Percentiles rank a stretch among this genome's conserved stretches.
Conservation (phyloP, 306 rosid species). For the Ziziphus jujuba region DNA sequence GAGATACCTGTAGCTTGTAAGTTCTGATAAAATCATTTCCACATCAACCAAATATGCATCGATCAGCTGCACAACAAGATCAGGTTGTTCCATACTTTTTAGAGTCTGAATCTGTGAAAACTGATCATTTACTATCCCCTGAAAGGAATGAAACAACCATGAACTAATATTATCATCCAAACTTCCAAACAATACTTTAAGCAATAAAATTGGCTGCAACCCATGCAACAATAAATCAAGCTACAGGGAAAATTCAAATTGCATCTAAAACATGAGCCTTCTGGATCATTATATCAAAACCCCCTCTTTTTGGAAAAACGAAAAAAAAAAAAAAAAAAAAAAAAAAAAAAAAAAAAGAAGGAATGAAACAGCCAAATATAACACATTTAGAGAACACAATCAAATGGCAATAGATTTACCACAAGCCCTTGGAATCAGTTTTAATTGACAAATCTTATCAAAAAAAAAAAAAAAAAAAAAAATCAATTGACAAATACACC, state of each 20-base stretch:
- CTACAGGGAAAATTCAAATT: neutral
- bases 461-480: no score
- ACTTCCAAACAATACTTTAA: conserved; percentile 3
- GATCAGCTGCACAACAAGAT: conserved; percentile 31
- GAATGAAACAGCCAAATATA: neutral
- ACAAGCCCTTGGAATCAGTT: neutral
- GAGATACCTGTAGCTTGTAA: conserved; percentile 40
- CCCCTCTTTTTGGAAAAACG: no score
- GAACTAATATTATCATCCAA: conserved; percentile 7
- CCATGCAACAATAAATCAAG: neutral
- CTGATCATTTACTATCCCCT: conserved; percentile 48
- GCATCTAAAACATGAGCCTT: neutral
- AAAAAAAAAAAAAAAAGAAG: neutral
- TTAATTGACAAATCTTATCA: no score
- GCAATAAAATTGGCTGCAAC: neutral
- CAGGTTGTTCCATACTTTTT: conserved; percentile 25
- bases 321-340: no score
- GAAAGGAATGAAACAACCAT: conserved; percentile 20
- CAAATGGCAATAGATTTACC: neutral
- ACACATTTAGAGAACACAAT: neutral
- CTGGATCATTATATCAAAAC: neutral
- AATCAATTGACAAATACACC: neutral
- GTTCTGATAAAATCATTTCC: conserved; percentile 38
- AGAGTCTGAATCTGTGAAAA: conserved; percentile 36
- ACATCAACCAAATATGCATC: conserved; percentile 40